Evolutionary conservation across 2,329 filamentous ascomycete genomes (phyloP), one percentile per base, ranked within the genome.

Genomic region (Diaporthe velutina): DNA sequence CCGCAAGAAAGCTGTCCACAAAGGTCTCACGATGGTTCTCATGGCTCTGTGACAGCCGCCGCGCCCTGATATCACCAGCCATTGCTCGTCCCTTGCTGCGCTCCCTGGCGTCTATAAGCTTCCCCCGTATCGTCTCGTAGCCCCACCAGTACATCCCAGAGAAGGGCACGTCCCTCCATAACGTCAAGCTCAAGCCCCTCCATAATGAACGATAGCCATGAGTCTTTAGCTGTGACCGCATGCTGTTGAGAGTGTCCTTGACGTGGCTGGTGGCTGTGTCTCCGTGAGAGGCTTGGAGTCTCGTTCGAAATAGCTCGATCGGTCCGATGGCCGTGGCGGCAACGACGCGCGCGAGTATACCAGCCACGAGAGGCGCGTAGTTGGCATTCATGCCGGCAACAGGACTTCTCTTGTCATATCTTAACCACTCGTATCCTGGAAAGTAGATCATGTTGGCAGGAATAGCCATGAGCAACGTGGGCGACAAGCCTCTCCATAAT

Each of bases 401-500:
- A 0, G 95, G 96, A 78, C 94, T 98, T 55, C 85, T 86, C 1
- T 87, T 86, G 79, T 94, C 93, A 77, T 90, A 94, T 48, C 97
- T 92, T 74, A 99, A 83, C 93, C 95, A 98, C 81, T 99, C 97
- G 84, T 99, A 99, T 52, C 97, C 97, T 17, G 97, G 97, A 80
- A 98, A 98, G 85, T 99, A 99, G 78, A 99, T 98, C 78, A 99
- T 97, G 82, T 99, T 99, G 35, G 93, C 95, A 0, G 97, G 97
- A 8, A 99, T 90, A 0, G 95, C 93, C 97, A 99, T 99, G 77
- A 95, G 90, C 30, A 99, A 86, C 0, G 97, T 99, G 0, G 97
- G 96, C n/a, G 94, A 97, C 7, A 99, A 86, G 0, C 97, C 97
- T 76, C 97, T 91, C 96, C 97, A 99, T 48, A 99, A 85, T 2